These are phyloP conservation scores for Monosporascus sp. DNA, from an alignment of 2,329 filamentous ascomycete genomes.

Conservation along the genomic window DNA sequence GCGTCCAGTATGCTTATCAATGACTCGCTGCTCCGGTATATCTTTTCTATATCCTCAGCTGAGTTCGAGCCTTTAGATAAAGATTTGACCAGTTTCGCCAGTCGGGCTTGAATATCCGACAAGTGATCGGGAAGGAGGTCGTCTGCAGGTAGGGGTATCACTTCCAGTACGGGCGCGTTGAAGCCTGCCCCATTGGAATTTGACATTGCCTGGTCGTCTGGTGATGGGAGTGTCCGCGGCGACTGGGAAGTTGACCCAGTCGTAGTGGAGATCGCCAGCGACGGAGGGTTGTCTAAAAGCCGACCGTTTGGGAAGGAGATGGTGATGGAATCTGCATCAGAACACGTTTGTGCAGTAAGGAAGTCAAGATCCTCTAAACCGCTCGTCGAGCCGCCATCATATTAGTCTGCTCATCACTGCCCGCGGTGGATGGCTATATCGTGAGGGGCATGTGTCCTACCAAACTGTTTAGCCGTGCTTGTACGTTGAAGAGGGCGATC, in stretches of 20 bases:
- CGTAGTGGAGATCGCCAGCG: neutral
- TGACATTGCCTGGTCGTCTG: neutral
- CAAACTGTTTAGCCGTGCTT: neutral
- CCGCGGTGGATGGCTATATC: neutral
- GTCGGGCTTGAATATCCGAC: neutral
- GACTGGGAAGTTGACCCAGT: neutral
- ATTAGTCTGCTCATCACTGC: neutral
- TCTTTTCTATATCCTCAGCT: neutral
- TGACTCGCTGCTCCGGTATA: neutral
- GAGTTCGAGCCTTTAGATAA: neutral
- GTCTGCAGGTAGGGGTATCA: neutral
- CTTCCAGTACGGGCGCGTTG: neutral
- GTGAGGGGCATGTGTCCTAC: neutral
- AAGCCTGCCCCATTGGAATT: neutral
- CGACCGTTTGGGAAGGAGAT: neutral
- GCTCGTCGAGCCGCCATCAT: neutral
- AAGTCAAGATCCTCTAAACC: neutral
- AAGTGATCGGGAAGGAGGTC: neutral
- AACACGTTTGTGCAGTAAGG: neutral
- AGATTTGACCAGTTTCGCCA: neutral
- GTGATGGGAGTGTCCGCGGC: neutral
- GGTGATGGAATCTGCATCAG: neutral
- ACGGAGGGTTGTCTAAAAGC: neutral
- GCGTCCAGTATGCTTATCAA: neutral
- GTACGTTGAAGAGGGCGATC: neutral